Evolutionary conservation across 805 yeast genomes (phyloP), one percentile per base, ranked within the genome.

Genomic region (Kazachstania viticola): DNA sequence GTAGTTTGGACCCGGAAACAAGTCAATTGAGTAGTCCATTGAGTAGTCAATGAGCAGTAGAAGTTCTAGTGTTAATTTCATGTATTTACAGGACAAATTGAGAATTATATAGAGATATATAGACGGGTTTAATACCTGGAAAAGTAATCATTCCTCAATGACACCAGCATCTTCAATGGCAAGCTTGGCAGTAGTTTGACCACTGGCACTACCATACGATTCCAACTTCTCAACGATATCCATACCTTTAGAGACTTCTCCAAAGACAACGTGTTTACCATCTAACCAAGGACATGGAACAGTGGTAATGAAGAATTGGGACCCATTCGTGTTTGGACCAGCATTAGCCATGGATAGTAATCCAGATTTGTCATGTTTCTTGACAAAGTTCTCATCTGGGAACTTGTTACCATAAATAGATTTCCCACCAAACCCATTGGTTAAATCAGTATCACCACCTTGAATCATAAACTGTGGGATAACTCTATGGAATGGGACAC

Each of bases 381-480:
- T 72, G 45, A 60, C 45, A 54, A 81, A 81, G 70, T 80, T 78
- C 63, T 63, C 67, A 33, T 62, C 67, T 24, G 68, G 63, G 46
- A 74, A 73, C 43, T 71, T 74, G 45, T 64, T 64, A 48, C 88
- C 91, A 60, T 79, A 79, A 61, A 79, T 79, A 29, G 85, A 78
- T 61, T 75, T 76, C 59, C 97, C 97, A 59, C 97, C 97, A 49
- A 80, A 75, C 48, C 97, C 96, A 60, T 81, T 77, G 61, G 82
- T 79, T 64, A 67, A 62, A 56, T 84, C 79, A 65, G 80, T 77
- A 64, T 80, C 91, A 68, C 88, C 88, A 59, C 87, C 96, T 71
- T 87, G 97, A 58, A 88, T 69, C 97, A 87, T 87, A 71, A 87
- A 87, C 61, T 80, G 76, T 45, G 95, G 94, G 50, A 84, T 83